Conservation (phyloP, 306 rosid genomes). For the Sindora glabra region DNA sequence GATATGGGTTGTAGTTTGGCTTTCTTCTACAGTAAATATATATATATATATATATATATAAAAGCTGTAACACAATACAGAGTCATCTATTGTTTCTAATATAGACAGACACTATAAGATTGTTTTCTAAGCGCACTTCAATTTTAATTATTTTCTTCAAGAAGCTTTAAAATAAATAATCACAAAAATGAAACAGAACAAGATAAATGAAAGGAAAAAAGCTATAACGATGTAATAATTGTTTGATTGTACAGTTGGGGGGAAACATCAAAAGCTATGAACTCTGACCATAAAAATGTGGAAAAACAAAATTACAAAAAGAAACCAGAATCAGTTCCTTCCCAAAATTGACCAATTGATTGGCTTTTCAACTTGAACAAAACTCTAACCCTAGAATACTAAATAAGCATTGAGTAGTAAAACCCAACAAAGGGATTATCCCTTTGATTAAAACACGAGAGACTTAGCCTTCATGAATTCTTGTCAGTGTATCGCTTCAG, state of each 20-base stretch:
- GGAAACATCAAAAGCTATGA: conserved; percentile 30
- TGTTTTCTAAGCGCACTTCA: too few species aligned
- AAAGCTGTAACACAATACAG: too few species aligned
- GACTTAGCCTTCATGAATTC: not conserved
- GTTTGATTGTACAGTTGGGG: conserved; percentile 46
- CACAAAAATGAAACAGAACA: conserved; percentile 20
- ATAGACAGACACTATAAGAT: too few species aligned
- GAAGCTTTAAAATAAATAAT: too few species aligned
- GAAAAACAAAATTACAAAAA: conserved; percentile 26
- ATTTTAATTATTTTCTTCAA: too few species aligned
- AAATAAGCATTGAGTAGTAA: not conserved
- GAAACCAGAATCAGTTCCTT: conserved; percentile 19
- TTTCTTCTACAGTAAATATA: too few species aligned
- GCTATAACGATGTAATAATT: conserved; percentile 37
- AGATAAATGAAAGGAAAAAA: too few species aligned
- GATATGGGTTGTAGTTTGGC: too few species aligned
- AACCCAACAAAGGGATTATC: not conserved
- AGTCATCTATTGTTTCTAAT: too few species aligned
- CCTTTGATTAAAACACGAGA: not conserved
- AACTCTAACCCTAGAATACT: conserved; percentile 22
- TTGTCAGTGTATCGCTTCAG: not conserved
- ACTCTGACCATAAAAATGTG: conserved; percentile 12
- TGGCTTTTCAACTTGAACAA: too few species aligned
- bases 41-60: too few species aligned
- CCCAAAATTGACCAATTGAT: not conserved